Evolutionary conservation across 805 yeast species (phyloP).

Genomic region (Candida sithepensis): DNA sequence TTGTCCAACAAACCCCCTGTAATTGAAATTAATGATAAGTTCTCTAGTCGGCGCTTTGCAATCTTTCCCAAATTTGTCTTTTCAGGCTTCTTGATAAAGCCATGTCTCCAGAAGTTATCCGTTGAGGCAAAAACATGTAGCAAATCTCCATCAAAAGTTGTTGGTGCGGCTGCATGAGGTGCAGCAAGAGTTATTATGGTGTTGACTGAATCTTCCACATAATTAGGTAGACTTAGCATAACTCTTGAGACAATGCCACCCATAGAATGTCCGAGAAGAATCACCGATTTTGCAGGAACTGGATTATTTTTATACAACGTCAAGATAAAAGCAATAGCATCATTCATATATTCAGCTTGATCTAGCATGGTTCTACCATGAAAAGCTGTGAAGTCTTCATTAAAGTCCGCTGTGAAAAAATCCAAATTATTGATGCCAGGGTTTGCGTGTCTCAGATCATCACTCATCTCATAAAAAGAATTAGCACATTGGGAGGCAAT

Average conservation of each 20-base stretch:
- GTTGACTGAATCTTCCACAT: slow-evolving; percentile 66
- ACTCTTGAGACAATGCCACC: slow-evolving; percentile 94
- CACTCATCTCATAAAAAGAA: slow-evolving; percentile 39
- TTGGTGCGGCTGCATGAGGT: slow-evolving; percentile 90
- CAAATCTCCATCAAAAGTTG: slow-evolving; percentile 89
- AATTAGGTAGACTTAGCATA: slow-evolving; percentile 77
- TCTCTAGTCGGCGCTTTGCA: slow-evolving; percentile 44
- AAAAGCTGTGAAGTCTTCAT: slow-evolving; percentile 93
- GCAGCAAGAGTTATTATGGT: slow-evolving; percentile 83
- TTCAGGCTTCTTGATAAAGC: slow-evolving; percentile 34
- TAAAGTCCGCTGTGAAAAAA: slow-evolving; percentile 89
- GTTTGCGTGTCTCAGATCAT: slow-evolving; percentile 24
- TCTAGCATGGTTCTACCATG: slow-evolving; percentile 92
- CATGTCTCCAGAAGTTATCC: slow-evolving; percentile 77
- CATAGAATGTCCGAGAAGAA: slow-evolving; percentile 90
- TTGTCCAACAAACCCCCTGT: slow-evolving; percentile 85
- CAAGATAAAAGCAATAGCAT: slow-evolving; percentile 75
- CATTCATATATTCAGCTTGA: slow-evolving; percentile 90
- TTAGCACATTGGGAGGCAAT: slow-evolving; percentile 81
- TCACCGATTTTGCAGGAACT: slow-evolving; percentile 51
- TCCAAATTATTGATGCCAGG: slow-evolving; percentile 53
- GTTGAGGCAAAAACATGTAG: slow-evolving; percentile 67
- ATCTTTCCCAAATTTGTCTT: slow-evolving; percentile 20
- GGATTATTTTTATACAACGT: slow-evolving; percentile 49
- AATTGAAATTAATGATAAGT: slow-evolving; percentile 74